phyloP scores from a whole-genome alignment of 345 rosid species.

The Heritiera littoralis region DNA sequence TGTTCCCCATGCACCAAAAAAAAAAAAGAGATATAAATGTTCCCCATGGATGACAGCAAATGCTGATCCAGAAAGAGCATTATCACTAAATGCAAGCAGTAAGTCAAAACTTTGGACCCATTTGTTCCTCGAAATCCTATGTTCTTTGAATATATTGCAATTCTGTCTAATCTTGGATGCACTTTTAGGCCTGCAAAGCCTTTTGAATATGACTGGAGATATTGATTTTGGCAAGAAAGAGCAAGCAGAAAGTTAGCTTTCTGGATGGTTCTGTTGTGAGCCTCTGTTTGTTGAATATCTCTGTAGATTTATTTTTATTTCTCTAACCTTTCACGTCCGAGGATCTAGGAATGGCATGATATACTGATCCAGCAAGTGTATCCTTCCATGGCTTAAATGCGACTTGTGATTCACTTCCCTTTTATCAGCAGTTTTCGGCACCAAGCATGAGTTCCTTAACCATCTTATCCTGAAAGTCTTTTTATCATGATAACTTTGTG shows the following conservation, averaged over 20 bases:
- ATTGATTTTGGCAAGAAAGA: conserved; percentile 6
- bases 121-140: not conserved
- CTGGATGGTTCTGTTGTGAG: not conserved
- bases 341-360: not conserved
- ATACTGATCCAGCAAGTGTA: not conserved
- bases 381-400: not conserved
- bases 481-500: not conserved
- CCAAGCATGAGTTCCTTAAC: not conserved
- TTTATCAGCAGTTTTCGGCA: not conserved
- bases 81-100: not conserved
- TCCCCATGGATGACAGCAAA: not conserved
- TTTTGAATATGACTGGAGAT: not conserved
- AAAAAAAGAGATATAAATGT: not conserved
- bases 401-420: not conserved
- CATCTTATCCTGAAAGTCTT: conserved; percentile 8
- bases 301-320: not conserved
- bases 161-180: not conserved
- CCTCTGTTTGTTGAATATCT: not conserved
- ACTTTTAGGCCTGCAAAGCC: not conserved
- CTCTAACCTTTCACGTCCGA: not conserved
- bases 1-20: not conserved
- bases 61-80: not conserved
- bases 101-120: not conserved
- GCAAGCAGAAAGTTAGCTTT: not conserved
- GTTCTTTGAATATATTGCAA: not conserved